These are phyloP conservation scores for Ascochyta clinopodiicola DNA, from an alignment of 2,329 filamentous ascomycete species.

Conservation along the genomic window DNA sequence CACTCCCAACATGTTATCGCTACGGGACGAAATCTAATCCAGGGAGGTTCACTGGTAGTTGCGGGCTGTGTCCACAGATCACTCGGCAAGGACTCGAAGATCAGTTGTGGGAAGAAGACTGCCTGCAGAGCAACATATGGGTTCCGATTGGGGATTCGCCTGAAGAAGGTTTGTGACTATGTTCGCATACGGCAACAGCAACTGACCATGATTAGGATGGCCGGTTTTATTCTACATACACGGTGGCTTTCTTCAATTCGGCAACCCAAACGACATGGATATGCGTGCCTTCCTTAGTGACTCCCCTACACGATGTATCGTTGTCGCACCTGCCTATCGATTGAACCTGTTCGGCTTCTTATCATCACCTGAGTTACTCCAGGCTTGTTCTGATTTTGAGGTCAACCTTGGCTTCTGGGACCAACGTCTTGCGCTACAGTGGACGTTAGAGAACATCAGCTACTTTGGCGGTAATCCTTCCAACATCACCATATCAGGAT, in stretches of 20 bases:
- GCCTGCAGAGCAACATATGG: slow-evolving; percentile 64
- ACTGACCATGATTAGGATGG: slow-evolving; percentile 52
- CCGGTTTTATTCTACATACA: slow-evolving; percentile 66
- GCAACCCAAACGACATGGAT: slow-evolving; percentile 57
- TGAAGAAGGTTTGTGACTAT: slow-evolving; percentile 34
- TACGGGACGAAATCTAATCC: slow-evolving; percentile 60
- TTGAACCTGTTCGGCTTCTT: slow-evolving; percentile 65
- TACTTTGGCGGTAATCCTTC: slow-evolving; percentile 59
- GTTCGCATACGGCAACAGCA: not conserved
- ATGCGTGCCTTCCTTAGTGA: slow-evolving; percentile 57
- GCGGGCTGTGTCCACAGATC: slow-evolving; percentile 61
- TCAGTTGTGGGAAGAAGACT: slow-evolving; percentile 58
- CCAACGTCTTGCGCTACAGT: slow-evolving; percentile 62
- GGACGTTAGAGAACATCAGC: slow-evolving; percentile 59
- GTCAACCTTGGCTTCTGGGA: slow-evolving; percentile 66
- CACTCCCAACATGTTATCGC: slow-evolving; percentile 55
- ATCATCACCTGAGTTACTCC: slow-evolving; percentile 56
- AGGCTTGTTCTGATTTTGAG: slow-evolving; percentile 40
- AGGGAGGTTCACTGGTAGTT: slow-evolving; percentile 52
- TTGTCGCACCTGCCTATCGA: slow-evolving; percentile 64
- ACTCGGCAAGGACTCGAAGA: slow-evolving; percentile 27
- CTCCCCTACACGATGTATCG: slow-evolving; percentile 54
- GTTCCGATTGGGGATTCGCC: slow-evolving; percentile 57
- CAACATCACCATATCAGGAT: slow-evolving; percentile 62
- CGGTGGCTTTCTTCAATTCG: slow-evolving; percentile 65